phyloP scores from a whole-genome alignment of 2,329 filamentous ascomycete genomes.

The Diaporthe capsici region DNA sequence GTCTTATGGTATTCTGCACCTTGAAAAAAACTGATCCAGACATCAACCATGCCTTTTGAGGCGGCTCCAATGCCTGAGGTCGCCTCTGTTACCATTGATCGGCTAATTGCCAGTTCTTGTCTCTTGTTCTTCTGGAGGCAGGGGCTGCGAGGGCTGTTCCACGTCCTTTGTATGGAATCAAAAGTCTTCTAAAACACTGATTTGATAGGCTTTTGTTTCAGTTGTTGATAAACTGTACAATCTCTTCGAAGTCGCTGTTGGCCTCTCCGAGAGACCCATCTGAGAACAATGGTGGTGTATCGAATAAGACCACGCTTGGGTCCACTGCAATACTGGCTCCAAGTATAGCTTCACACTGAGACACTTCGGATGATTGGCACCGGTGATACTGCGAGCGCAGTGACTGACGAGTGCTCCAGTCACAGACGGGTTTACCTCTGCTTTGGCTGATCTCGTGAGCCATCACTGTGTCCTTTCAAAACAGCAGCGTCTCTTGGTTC shows the following conservation, averaged over 20 bases:
- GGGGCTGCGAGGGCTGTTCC: background rate
- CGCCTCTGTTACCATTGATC: background rate
- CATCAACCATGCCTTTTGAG: background rate
- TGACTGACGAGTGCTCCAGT: background rate
- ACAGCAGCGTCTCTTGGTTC: background rate
- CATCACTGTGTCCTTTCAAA: background rate
- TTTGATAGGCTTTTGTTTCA: background rate
- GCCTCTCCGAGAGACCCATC: background rate
- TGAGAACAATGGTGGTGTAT: background rate
- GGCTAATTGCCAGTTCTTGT: background rate
- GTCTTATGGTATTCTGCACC: background rate
- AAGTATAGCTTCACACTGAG: background rate
- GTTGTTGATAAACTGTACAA: background rate
- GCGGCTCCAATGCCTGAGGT: background rate
- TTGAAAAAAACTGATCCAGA: too few relatives aligned
- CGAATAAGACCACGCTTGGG: background rate
- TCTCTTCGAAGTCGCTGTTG: background rate
- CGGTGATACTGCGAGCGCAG: background rate
- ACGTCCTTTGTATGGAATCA: background rate
- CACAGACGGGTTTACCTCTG: background rate
- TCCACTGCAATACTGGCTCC: background rate
- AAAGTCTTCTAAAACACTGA: background rate
- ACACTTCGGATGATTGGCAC: background rate
- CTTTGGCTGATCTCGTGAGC: too few relatives aligned
- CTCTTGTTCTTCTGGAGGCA: background rate